Evolutionary conservation across 1,284 basidiomycete genomes (phyloP).

Genomic region (Trametes sp.): DNA sequence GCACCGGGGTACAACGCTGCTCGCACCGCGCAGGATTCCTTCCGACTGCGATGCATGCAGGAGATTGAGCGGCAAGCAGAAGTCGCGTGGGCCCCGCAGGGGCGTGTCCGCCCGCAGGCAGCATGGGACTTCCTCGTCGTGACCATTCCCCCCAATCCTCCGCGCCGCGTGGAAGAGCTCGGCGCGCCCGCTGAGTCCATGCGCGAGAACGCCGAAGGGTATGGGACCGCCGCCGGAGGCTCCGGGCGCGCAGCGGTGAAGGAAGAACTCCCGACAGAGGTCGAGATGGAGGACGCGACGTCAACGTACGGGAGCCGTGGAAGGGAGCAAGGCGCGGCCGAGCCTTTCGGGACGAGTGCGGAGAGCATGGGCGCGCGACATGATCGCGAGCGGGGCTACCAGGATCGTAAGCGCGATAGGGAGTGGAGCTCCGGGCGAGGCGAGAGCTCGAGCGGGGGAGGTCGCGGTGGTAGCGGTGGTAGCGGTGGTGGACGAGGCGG

Average conservation of each 20-base stretch:
- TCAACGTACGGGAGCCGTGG: background rate
- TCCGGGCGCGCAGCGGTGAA: background rate
- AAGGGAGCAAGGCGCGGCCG: background rate
- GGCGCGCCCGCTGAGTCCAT: background rate
- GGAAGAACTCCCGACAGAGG: background rate
- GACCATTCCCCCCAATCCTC: conserved; percentile 49
- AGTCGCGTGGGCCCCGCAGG: conserved; percentile 57
- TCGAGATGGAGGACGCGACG: conserved; percentile 5
- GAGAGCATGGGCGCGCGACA: conserved; percentile 8
- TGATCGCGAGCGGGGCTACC: background rate
- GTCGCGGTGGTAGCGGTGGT: background rate
- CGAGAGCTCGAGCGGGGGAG: background rate
- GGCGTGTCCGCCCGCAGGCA: conserved; percentile 51
- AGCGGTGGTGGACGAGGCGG: background rate
- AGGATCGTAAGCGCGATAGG: conserved; percentile 4
- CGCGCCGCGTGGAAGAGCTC: background rate
- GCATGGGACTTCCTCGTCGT: conserved; percentile 76
- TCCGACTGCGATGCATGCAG: conserved; percentile 55
- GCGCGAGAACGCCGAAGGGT: background rate
- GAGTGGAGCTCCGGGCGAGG: conserved; percentile 1
- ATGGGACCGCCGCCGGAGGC: background rate
- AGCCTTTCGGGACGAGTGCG: background rate
- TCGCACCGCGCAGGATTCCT: conserved; percentile 44
- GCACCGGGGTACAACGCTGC: conserved; percentile 44
- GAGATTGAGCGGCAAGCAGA: conserved; percentile 75